Evolutionary conservation across 805 yeast genomes (phyloP), one percentile per base, ranked within the genome.

Genomic region (Torulaspora delbrueckii): DNA sequence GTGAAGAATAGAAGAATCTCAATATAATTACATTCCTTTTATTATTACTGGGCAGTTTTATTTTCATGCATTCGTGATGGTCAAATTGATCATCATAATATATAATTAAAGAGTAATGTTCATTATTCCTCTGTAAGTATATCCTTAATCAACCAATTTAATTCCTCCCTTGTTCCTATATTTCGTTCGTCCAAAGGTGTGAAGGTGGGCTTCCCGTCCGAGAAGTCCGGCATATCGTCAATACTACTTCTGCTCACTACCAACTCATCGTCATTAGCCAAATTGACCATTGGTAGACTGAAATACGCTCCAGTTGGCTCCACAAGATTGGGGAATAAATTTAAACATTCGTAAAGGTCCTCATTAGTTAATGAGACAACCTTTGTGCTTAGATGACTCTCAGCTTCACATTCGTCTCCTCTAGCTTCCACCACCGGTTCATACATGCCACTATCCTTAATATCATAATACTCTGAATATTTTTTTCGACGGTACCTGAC

Each of bases 61-160:
- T 26, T 10, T 12, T 26, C 30, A 26, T 26, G 30, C 30, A 26
- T 26, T 26, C n/a, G 30, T 26, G 30, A 26, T 26, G 13, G n/a
- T 5, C 30, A n/a, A n/a, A 26, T 12, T 9, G 30, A 26, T 26
- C 30, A 26, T 26, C 30, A 26, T 26, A 10, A 26, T 26, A 26
- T 26, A 26, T 26, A 26, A 26, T 12, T 26, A 2, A n/a, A n/a
- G n/a, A 26, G n/a, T 14, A 24, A 13, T 24, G 8, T 18, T 6
- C 19, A 39, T 52, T 46, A 61, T 42, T 58, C 61, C 39, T 63
- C 62, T 9, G 76, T 68, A n/a, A 81, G 64, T 42, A 84, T 73
- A 54, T 83, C 90, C 63, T 79, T 82, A 30, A 85, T 72, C 43
- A 84, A 67, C 86, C 87, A 79, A 53, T 80, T 78, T 51, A 85